Base-by-base conservation (phyloP, 1,139 yeast genomes). In the Hanseniaspora uvarum region DNA sequence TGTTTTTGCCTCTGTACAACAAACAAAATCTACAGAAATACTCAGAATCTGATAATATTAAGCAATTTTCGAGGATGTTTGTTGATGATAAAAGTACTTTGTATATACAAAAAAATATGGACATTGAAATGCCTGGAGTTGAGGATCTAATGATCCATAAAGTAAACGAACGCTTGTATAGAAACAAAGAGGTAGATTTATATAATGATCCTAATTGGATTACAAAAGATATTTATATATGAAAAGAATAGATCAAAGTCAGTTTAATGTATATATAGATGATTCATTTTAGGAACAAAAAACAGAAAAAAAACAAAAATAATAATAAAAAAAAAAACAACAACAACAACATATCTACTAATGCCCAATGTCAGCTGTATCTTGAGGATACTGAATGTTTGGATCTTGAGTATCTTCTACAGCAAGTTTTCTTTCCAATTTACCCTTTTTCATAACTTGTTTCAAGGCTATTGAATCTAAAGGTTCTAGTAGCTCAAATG, bases 401-500 rank as follows among this genome's bases (percentile, higher is more conserved):
- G 33, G 33, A 16, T 41, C 46, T 23, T 24, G 10, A 4, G 30
- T 16, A n/a, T 55, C 49, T 53, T 62, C 65, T 23, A 44, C 16
- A 46, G 88, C 88, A 54, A 74, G 68, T 61, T 82, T 79, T 60
- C 94, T 71, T 65, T 86, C 94, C 60, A 83, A 82, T 62, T 84
- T 81, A 14, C 94, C 94, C 69, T 82, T 83, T 61, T 83, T 84
- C 94, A 86, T 83, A 52, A 87, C 95, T 67, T 85, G 96, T 67
- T 89, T 88, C 68, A 92, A 77, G 1, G 96, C 96, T 37, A 85
- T 82, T 53, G 94, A 81, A 68, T 92, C 98, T 63, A 92, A 74
- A 8, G 98, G 98, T 69, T 92, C 96, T 57, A 92, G 73, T 58
- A 92, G 75, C 68, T 92, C 97, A 69, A 92, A 92, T 56, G 92